These are phyloP conservation scores for Cucumis hystrix DNA, from an alignment of 306 rosid genomes.

Conservation along the genomic window DNA sequence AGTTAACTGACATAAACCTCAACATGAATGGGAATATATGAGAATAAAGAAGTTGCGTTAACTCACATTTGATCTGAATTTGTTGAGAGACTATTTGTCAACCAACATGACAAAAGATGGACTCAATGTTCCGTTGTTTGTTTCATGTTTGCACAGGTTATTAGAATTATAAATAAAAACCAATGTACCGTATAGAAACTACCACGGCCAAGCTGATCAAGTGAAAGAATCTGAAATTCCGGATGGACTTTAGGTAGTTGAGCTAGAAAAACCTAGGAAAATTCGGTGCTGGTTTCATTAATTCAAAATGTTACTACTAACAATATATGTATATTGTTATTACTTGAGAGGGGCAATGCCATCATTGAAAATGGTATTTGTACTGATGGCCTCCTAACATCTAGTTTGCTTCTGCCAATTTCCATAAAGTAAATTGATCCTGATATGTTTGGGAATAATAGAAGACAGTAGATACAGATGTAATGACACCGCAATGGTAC, in stretches of 20 bases:
- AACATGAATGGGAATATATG: not conserved
- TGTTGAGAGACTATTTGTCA: not conserved
- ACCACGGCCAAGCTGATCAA: not conserved
- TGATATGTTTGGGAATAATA: not conserved
- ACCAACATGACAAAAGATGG: not conserved
- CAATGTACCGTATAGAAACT: not conserved
- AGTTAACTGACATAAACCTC: not conserved
- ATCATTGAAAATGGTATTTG: not conserved
- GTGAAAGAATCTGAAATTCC: not conserved
- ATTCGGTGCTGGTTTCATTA: not conserved
- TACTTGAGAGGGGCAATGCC: not conserved
- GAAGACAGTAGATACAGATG: not conserved
- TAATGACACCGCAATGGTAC: not conserved
- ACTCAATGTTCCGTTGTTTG: not conserved
- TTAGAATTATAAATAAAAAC: not conserved
- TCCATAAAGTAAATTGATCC: not conserved
- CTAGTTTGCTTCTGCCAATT: not conserved
- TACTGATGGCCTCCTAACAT: not conserved
- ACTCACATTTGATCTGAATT: not conserved
- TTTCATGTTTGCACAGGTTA: not conserved
- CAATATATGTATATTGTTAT: not conserved
- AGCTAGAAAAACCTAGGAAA: not conserved
- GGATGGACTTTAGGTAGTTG: not conserved
- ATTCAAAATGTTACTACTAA: not conserved
- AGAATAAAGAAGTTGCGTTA: not conserved